Base-by-base conservation (phyloP, 306 rosid genomes). In the Urtica urens region DNA sequence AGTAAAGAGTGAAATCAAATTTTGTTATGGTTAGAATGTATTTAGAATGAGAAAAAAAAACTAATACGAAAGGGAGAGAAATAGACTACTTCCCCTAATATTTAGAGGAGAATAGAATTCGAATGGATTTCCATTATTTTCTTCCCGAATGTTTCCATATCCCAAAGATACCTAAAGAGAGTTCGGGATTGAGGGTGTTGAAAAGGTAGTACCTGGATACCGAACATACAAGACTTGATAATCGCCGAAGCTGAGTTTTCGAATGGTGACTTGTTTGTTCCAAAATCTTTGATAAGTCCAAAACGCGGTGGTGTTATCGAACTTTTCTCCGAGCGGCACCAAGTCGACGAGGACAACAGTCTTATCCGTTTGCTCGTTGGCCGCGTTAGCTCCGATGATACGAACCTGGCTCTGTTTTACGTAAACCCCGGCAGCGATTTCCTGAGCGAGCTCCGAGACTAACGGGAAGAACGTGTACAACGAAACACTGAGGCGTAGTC, bases 381-480 rank as follows among this genome's bases (percentile, higher is more conserved):
- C 94, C 35, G 79, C 82, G 66, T 77, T 87, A 55, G 96, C 96
- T 63, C 92, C 96, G 53, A 77, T 78, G 46, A 87, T 72, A 42
- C 84, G 83, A 46, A 87, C 82, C 76, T 87, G 96, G 54, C 87
- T 77, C 77, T 72, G 84, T 52, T 77, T 72, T 79, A 87, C 64
- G 52, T 74, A 77, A 71, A 77, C 75, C 31, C 80, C 81, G 1
- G 62, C 37, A 33, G 87, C 61, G 58, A 75, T 65, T 73, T 87
- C 96, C 51, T 68, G 55, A 34, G 94, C 94, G 22, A 87, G 75
- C 74, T 77, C 94, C 23, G 92, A 43, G 49, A 82, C 96, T 60
- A 87, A 58, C 21, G 96, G 96, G 63, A 87, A 87, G 72, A 87
- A 87, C 56, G 84, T 77, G 66, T 82, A 87, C 1, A 87, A 75